phyloP scores from a whole-genome alignment of 768 basidiomycete genomes.

The Rhodotorula diobovata region DNA sequence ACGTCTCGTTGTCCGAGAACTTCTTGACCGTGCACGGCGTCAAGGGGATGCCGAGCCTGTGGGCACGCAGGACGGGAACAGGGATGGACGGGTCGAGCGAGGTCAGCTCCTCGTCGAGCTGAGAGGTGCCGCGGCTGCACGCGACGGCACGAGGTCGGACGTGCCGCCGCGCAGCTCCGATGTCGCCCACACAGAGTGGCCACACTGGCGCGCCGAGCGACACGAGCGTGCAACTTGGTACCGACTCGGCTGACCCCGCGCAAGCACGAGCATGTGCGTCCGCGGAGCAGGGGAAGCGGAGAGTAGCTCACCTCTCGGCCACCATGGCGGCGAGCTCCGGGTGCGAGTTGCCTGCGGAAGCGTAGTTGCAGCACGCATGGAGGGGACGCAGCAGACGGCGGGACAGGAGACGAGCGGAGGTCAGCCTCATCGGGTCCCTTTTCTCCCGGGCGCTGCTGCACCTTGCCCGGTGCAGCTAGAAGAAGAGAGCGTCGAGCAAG shows the following conservation, averaged over 20 bases:
- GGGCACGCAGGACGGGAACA: too few species aligned
- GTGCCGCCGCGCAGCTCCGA: too few species aligned
- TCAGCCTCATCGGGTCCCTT: conserved; percentile 1
- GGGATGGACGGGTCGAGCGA: neutral
- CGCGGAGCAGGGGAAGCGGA: neutral
- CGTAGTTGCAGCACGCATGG: conserved; percentile 5
- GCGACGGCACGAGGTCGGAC: too few species aligned
- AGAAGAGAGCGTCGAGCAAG: neutral
- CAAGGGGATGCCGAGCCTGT: conserved; percentile 81
- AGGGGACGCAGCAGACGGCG: neutral
- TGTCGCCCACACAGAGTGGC: too few species aligned
- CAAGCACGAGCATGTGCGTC: neutral
- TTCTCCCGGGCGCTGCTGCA: neutral
- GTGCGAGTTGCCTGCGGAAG: conserved; percentile 80
- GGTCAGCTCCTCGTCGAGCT: neutral
- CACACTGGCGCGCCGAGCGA: too few species aligned
- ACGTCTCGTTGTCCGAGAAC: conserved; percentile 89
- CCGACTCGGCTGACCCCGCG: too few species aligned
- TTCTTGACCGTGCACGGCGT: conserved; percentile 79
- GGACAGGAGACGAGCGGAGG: neutral
- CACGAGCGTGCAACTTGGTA: too few species aligned
- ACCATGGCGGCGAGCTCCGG: conserved; percentile 93
- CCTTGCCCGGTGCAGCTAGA: too few species aligned
- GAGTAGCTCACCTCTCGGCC: conserved; percentile 79
- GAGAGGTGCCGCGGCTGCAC: neutral